A percentile compares a stretch with the other conserved stretches of the same genome.
Conservation (phyloP, 805 yeast genomes). For the Hanseniaspora occidentalis region DNA sequence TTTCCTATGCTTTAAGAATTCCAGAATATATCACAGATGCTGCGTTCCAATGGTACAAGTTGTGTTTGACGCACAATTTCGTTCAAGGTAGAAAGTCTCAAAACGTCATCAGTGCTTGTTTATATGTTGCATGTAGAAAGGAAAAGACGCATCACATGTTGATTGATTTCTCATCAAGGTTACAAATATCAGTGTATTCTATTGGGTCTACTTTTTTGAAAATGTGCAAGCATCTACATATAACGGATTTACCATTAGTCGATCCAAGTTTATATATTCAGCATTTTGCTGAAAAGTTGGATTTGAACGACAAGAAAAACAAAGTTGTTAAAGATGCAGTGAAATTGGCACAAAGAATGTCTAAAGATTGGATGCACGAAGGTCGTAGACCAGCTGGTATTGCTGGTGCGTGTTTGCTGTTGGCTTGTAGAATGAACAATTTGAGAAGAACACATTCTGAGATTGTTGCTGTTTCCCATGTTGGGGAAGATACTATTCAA, state of each 20-base stretch:
- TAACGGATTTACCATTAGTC: slow-evolving; percentile 68
- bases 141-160: slow-evolving; percentile 89
- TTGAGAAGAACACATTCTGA: slow-evolving; percentile 85
- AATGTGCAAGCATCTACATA: slow-evolving; percentile 76
- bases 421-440: slow-evolving; percentile 96
- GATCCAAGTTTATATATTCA: slow-evolving; percentile 92
- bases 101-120: slow-evolving; percentile 88
- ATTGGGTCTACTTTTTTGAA: slow-evolving; percentile 93
- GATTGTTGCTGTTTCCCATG: slow-evolving; percentile 88
- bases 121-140: slow-evolving; percentile 88
- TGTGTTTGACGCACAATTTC: slow-evolving; percentile 78
- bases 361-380: slow-evolving; percentile 89
- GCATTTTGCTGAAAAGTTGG: slow-evolving; percentile 81
- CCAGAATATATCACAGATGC: slow-evolving; percentile 79
- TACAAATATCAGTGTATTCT: slow-evolving; percentile 85
- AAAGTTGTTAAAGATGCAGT: slow-evolving; percentile 83
- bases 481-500: slow-evolving; percentile 89
- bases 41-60: slow-evolving; percentile 78
- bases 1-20: slow-evolving; percentile 67
- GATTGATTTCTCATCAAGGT: slow-evolving; percentile 82
- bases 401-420: slow-evolving; percentile 88
- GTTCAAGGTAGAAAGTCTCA: slow-evolving; percentile 97
- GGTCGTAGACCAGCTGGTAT: slow-evolving; percentile 98
- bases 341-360: slow-evolving; percentile 78
- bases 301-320: slow-evolving; percentile 60